Evolutionary conservation across 108 stramenopile species (phyloP).

Genomic region (Aurantiochytrium sp.): DNA sequence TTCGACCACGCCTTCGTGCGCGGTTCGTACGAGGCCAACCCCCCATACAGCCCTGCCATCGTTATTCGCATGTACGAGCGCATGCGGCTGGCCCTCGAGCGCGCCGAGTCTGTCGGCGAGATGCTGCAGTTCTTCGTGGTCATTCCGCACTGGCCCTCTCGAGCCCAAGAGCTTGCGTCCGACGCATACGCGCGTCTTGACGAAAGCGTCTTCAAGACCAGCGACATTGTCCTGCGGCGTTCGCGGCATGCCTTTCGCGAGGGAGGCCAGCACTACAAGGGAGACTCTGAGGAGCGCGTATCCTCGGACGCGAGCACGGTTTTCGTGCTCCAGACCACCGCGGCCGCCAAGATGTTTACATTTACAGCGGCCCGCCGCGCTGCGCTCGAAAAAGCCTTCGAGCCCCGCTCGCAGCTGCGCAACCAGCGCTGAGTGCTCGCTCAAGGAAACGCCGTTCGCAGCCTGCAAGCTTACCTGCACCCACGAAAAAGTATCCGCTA

Average conservation of each 20-base stretch:
- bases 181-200: background rate
- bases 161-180: background rate
- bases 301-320: background rate
- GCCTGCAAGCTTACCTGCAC: too few species aligned
- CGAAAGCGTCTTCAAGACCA: background rate
- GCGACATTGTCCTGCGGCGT: background rate
- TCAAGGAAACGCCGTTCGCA: too few species aligned
- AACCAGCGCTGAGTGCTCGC: too few species aligned
- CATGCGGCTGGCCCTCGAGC: conserved; percentile 28
- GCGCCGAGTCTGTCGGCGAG: background rate
- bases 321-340: background rate
- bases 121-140: background rate
- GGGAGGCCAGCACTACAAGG: conserved; percentile 6
- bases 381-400: background rate
- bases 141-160: background rate
- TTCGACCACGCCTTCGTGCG: conserved; percentile 35
- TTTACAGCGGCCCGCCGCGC: background rate
- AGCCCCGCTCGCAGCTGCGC: background rate
- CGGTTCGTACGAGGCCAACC: conserved; percentile 53
- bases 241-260: background rate
- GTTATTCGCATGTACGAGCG: conserved; percentile 43
- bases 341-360: background rate
- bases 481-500: too few species aligned
- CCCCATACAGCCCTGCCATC: conserved; percentile 48
- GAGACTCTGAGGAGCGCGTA: background rate